A percentile compares a stretch with the other conserved stretches of the same genome.
These are phyloP conservation scores for Pelargonium fulgidum DNA, from an alignment of 441 rosid genomes.

Conservation along the genomic window DNA sequence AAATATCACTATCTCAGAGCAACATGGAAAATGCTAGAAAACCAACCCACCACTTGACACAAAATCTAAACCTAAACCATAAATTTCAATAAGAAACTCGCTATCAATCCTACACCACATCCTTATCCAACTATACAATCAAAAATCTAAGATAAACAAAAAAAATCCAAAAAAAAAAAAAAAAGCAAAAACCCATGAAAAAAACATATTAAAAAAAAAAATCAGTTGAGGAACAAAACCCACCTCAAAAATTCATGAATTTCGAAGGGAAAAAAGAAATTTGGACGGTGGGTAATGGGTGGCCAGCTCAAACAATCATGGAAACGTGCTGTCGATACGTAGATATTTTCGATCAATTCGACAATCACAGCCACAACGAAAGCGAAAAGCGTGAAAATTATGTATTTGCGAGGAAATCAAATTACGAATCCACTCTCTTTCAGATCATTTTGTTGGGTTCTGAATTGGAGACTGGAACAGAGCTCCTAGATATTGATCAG, in stretches of 20 bases:
- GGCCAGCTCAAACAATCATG: slow-evolving; percentile 7
- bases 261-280: background rate
- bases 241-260: background rate
- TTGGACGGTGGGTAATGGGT: slow-evolving; percentile 13
- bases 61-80: slow-evolving; percentile 36
- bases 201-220: background rate
- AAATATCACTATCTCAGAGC: slow-evolving; percentile 29
- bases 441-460: background rate
- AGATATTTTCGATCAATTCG: background rate
- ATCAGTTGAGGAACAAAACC: background rate
- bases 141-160: background rate
- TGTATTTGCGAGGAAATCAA: background rate
- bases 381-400: background rate
- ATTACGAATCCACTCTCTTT: background rate
- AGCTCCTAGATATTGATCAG: slow-evolving; percentile 10
- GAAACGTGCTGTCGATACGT: background rate
- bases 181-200: slow-evolving; percentile 13
- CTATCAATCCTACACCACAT: slow-evolving; percentile 57
- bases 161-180: slow-evolving; percentile 23
- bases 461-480: background rate
- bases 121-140: slow-evolving; percentile 26
- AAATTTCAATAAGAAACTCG: slow-evolving; percentile 30
- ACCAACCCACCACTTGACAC: slow-evolving; percentile 44
- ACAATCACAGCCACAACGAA: background rate
- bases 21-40: slow-evolving; percentile 36